Percentiles rank a stretch among this genome's conserved stretches.
Evolutionary conservation across 805 yeast genomes (phyloP).

Genomic region (Hanseniaspora vineae): DNA sequence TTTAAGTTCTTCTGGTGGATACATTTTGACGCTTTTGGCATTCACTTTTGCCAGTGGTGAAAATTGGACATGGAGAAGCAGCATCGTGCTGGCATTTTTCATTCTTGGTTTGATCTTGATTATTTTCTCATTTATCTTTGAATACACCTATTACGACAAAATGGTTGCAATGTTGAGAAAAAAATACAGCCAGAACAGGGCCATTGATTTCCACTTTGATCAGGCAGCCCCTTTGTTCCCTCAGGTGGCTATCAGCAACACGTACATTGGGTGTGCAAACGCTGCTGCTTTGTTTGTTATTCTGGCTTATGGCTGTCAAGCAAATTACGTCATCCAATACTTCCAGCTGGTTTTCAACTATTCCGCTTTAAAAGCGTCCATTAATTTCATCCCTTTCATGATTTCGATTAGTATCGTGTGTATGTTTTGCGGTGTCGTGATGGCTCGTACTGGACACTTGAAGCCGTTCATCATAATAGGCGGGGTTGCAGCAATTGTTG

Average conservation of each 20-base stretch:
- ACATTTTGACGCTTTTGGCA: constrained; percentile 13
- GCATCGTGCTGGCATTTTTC: background rate
- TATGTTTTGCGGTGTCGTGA: constrained; percentile 17
- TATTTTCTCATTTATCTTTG: background rate
- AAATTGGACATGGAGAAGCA: background rate
- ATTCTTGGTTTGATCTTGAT: constrained; percentile 2
- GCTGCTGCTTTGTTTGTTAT: constrained; percentile 11
- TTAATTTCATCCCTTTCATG: constrained; percentile 16
- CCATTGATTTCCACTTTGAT: background rate
- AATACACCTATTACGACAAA: constrained; percentile 2
- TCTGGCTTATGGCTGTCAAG: constrained; percentile 13
- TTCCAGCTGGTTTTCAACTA: constrained; percentile 15
- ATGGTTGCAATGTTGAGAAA: constrained; percentile 1
- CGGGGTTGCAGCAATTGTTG: constrained; percentile 19
- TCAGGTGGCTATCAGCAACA: constrained; percentile 8
- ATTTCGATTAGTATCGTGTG: constrained; percentile 10
- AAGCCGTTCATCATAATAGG: constrained; percentile 26
- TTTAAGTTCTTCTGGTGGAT: constrained; percentile 12
- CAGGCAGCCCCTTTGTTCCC: constrained; percentile 9
- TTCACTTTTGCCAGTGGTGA: constrained; percentile 11
- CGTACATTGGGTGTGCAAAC: constrained; percentile 10
- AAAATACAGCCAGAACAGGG: background rate
- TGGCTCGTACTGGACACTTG: constrained; percentile 23
- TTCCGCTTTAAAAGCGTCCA: constrained; percentile 16
- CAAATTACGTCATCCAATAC: constrained; percentile 15